Evolutionary conservation across 768 basidiomycete species (phyloP).

Genomic region (Kwoniella heveanensis): DNA sequence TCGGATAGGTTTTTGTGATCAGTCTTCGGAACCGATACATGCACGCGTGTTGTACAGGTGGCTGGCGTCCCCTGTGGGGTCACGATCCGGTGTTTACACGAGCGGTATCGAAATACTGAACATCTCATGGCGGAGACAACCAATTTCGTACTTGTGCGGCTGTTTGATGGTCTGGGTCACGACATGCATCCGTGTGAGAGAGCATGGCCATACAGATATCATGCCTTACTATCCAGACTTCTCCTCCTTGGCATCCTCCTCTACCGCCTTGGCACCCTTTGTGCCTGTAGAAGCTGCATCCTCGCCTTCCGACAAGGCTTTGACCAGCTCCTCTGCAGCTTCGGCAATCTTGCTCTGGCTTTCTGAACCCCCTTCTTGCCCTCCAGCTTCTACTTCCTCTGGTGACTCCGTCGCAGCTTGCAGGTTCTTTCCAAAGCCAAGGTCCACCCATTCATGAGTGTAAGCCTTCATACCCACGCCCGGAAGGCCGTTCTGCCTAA

Average conservation of each 20-base stretch:
- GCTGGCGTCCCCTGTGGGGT: background rate
- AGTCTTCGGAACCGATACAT: background rate
- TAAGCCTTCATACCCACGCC: constrained; percentile 86
- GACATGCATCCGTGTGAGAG: no score
- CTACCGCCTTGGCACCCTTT: constrained; percentile 4
- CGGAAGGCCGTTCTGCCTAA: constrained; percentile 71
- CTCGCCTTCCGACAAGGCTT: constrained; percentile 21
- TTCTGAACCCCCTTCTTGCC: background rate
- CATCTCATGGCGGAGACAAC: no score
- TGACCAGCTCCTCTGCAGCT: constrained; percentile 27
- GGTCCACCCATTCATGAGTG: constrained; percentile 70
- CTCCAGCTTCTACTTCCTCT: constrained; percentile 42
- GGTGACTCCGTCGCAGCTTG: background rate
- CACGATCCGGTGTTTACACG: no score
- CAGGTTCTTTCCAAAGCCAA: constrained; percentile 60
- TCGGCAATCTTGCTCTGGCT: constrained; percentile 18
- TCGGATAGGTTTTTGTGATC: background rate
- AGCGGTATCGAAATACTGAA: no score
- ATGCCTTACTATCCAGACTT: constrained; percentile 4
- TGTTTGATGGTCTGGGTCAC: no score
- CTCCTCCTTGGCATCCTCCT: constrained; percentile 11
- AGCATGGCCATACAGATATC: background rate
- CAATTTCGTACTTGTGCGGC: no score
- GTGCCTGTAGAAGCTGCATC: background rate
- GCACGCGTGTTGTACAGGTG: constrained; percentile 21